Conservation (phyloP, 192 early-diverging fungal species). For the Powellomyces hirtus region DNA sequence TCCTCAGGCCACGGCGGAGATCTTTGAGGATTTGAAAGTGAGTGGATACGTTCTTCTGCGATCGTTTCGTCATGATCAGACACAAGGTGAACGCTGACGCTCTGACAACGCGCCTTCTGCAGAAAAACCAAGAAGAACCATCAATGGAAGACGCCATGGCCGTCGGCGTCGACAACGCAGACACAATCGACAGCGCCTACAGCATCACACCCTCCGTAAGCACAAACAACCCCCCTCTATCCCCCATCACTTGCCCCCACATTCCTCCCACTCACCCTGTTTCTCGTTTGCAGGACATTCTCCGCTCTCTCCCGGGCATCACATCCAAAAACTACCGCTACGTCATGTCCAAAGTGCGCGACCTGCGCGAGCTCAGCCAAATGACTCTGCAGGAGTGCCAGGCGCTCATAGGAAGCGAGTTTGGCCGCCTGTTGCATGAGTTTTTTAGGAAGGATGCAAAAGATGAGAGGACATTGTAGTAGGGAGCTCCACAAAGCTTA, state of each 20-base stretch:
- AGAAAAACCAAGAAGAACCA: constrained; percentile 78
- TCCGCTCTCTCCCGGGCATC: constrained; percentile 85
- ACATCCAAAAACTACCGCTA: constrained; percentile 73
- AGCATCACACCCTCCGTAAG: constrained; percentile 66
- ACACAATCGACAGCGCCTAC: constrained; percentile 64
- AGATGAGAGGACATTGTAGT: constrained; percentile 3
- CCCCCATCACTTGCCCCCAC: background rate
- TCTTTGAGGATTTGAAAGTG: constrained; percentile 88
- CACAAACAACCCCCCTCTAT: background rate
- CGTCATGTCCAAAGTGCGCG: constrained; percentile 67
- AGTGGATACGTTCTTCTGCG: constrained; percentile 8
- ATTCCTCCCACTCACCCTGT: background rate
- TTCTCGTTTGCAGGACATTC: constrained; percentile 50
- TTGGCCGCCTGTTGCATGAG: constrained; percentile 56
- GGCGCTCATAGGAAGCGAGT: constrained; percentile 61
- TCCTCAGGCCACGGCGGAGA: constrained; percentile 78
- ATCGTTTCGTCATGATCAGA: background rate
- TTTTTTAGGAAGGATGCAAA: constrained; percentile 53
- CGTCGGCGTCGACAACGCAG: constrained; percentile 65
- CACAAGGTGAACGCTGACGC: background rate
- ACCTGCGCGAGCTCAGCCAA: constrained; percentile 62
- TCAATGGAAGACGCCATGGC: constrained; percentile 63
- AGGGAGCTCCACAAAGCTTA: no score
- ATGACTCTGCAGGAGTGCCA: constrained; percentile 45
- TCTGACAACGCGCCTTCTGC: background rate